Percentiles rank a stretch among this genome's conserved stretches.
phyloP scores from a whole-genome alignment of 148 eudicot genomes.

The Hydrangea macrophylla region DNA sequence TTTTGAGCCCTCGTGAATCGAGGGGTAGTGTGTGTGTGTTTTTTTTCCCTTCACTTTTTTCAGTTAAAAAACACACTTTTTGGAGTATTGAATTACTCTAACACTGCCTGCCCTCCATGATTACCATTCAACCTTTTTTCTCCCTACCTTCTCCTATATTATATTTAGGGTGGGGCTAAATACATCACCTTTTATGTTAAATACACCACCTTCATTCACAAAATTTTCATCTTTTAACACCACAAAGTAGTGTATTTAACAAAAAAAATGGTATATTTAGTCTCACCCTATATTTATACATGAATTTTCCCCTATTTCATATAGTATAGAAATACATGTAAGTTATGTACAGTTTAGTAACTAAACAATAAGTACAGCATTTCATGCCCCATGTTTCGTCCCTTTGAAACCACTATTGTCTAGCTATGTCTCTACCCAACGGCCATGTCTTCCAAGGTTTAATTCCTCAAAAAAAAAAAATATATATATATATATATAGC shows the following conservation, averaged over 20 bases:
- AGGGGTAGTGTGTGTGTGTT: constrained; percentile 18
- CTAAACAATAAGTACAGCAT: constrained; percentile 5
- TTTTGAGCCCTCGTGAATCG: constrained; percentile 21
- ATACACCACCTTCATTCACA: no score
- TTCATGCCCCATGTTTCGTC: constrained; percentile 20
- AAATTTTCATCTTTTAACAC: no score
- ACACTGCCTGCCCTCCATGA: constrained; percentile 16
- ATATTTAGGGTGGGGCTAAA: no score
- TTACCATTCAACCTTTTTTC: constrained; percentile 8
- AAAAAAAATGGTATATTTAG: no score
- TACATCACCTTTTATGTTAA: no score
- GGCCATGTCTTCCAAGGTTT: not conserved
- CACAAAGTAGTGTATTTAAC: no score
- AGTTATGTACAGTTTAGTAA: not conserved
- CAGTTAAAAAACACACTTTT: not conserved
- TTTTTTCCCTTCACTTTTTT: constrained; percentile 18
- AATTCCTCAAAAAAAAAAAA: no score
- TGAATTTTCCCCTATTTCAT: not conserved
- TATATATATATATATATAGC: no score
- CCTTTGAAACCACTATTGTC: constrained; percentile 15
- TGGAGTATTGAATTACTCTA: not conserved
- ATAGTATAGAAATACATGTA: not conserved
- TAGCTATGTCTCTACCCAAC: not conserved
- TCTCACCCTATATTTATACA: no score
- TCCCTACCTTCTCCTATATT: constrained; percentile 6